Percentiles rank a stretch among this genome's conserved stretches.
Evolutionary conservation across 768 basidiomycete species (phyloP).

Genomic region (Suillus luteus): DNA sequence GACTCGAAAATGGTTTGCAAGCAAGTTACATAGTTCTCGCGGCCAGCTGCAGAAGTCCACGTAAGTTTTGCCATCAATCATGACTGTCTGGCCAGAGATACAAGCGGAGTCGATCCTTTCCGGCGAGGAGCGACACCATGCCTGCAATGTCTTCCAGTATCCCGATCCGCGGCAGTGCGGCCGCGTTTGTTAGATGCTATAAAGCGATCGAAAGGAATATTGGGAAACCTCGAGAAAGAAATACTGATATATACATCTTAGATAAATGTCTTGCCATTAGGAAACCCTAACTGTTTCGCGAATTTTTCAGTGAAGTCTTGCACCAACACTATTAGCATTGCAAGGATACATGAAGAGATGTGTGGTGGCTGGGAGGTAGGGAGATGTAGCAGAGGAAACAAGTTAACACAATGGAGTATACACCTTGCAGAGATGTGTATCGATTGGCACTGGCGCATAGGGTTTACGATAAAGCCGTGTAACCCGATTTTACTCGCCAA

Average conservation of each 20-base stretch:
- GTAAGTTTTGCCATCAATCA: not conserved
- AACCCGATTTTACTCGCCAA: not conserved
- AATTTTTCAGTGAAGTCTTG: not conserved
- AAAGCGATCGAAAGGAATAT: not conserved
- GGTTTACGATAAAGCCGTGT: not conserved
- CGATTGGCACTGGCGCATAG: not conserved
- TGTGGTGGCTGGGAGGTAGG: no score
- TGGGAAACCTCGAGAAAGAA: not conserved
- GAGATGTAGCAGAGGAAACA: no score
- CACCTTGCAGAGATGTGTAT: not conserved
- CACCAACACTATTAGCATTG: not conserved
- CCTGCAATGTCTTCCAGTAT: slow-evolving; percentile 26
- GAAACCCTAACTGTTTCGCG: not conserved
- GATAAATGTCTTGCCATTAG: not conserved
- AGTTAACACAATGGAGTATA: not conserved
- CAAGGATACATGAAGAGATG: not conserved
- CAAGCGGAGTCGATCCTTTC: slow-evolving; percentile 26
- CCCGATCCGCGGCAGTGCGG: not conserved
- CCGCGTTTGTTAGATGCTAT: slow-evolving; percentile 18
- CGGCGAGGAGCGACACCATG: slow-evolving; percentile 35
- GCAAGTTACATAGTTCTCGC: not conserved
- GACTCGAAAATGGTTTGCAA: not conserved
- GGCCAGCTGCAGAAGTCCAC: no score
- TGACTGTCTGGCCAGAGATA: slow-evolving; percentile 27
- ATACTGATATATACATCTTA: not conserved